phyloP scores from a whole-genome alignment of 352 stramenopile genomes.

The Detonula confervacea region DNA sequence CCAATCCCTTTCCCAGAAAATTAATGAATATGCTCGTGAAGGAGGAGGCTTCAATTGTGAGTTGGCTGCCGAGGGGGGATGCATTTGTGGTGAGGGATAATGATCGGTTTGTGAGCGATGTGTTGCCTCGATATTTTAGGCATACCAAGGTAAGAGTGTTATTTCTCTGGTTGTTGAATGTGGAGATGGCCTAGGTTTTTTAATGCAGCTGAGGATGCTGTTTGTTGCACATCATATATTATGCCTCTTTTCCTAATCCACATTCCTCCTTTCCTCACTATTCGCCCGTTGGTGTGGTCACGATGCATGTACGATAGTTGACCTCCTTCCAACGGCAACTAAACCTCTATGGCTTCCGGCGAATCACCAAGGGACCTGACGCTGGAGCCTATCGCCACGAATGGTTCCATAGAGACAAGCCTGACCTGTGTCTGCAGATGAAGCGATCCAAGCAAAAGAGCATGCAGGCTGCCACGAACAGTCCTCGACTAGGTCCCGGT shows the following conservation, averaged over 20 bases:
- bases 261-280: too few species aligned
- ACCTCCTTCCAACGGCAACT: constrained; percentile 87
- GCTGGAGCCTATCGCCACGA: constrained; percentile 88
- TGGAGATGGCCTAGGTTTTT: too few species aligned
- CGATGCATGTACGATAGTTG: too few species aligned
- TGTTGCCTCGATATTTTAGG: constrained; percentile 86
- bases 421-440: constrained; percentile 84
- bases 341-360: constrained; percentile 88
- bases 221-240: too few species aligned
- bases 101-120: constrained; percentile 79
- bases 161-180: constrained; percentile 17
- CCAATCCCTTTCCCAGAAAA: constrained; percentile 85
- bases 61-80: constrained; percentile 81
- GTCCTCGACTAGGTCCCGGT: constrained; percentile 41
- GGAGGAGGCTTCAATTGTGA: constrained; percentile 79
- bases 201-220: too few species aligned
- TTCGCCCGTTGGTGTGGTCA: too few species aligned
- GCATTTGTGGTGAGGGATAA: constrained; percentile 85
- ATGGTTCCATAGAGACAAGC: constrained; percentile 86
- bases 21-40: constrained; percentile 86
- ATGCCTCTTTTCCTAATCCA: too few species aligned
- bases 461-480: constrained; percentile 45
- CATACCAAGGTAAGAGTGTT: constrained; percentile 76
- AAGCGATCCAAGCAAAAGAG: constrained; percentile 85
- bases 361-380: constrained; percentile 88